These are phyloP conservation scores for Aspergillus sp. DNA, from an alignment of 2,329 filamentous ascomycete species.

Conservation along the genomic window DNA sequence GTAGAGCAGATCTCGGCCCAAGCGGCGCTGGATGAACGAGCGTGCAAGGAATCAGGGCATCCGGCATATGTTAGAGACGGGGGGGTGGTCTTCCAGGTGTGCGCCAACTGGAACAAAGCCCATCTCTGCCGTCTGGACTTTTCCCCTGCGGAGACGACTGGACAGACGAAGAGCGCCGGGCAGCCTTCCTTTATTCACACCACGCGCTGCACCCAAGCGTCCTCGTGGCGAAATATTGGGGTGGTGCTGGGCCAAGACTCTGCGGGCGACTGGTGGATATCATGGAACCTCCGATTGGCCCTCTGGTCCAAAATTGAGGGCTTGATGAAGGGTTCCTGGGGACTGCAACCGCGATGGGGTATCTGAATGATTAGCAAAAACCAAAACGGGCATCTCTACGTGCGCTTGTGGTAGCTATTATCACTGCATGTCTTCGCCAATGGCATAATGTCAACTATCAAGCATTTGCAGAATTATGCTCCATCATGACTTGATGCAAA, in stretches of 20 bases:
- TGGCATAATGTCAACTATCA: too few relatives aligned
- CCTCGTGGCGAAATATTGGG: conserved; percentile 9
- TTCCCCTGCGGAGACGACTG: conserved; percentile 14
- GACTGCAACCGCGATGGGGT: too few relatives aligned
- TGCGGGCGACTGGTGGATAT: conserved; percentile 26
- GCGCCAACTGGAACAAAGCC: conserved; percentile 36
- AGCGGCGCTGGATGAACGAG: not conserved
- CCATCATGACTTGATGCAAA: too few relatives aligned
- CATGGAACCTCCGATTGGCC: too few relatives aligned
- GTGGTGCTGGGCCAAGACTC: conserved; percentile 27
- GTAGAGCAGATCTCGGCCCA: conserved; percentile 13
- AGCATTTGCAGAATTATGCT: too few relatives aligned
- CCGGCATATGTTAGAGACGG: conserved; percentile 4
- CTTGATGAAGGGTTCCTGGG: too few relatives aligned
- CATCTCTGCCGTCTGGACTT: conserved; percentile 35
- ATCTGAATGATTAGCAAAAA: too few relatives aligned
- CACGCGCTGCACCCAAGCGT: conserved; percentile 1
- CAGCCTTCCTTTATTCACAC: conserved; percentile 8
- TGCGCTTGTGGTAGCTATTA: too few relatives aligned
- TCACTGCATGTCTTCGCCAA: too few relatives aligned
- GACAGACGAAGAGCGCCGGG: conserved; percentile 1
- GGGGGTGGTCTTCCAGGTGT: conserved; percentile 19
- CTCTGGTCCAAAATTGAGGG: too few relatives aligned
- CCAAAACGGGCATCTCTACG: too few relatives aligned
- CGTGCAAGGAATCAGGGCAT: not conserved